A percentile compares a stretch with the other conserved stretches of the same genome.
These are phyloP conservation scores for Gyrodon lividus DNA, from an alignment of 768 basidiomycete species.

Conservation along the genomic window DNA sequence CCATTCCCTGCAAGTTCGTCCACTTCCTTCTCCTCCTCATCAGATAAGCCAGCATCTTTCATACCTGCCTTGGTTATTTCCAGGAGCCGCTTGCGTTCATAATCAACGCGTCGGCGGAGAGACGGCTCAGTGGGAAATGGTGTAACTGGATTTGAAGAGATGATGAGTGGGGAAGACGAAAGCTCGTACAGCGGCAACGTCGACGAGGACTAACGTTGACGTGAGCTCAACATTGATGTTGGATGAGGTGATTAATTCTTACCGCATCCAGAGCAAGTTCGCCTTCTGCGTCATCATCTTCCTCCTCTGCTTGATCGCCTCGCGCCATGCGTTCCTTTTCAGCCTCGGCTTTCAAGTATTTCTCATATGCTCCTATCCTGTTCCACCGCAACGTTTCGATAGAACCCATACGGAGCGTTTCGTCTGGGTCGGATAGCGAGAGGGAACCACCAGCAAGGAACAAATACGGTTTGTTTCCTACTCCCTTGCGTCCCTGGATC, in stretches of 20 bases:
- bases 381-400: slow-evolving; percentile 31
- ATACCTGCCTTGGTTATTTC: slow-evolving; percentile 29
- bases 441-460: slow-evolving; percentile 51
- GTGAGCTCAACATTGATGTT: background rate
- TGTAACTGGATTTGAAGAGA: slow-evolving; percentile 31
- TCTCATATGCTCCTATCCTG: slow-evolving; percentile 27
- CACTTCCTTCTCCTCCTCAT: slow-evolving; percentile 18
- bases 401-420: slow-evolving; percentile 21
- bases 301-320: slow-evolving; percentile 16
- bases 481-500: slow-evolving; percentile 55
- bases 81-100: slow-evolving; percentile 27
- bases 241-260: background rate
- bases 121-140: slow-evolving; percentile 29
- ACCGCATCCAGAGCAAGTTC: slow-evolving; percentile 31
- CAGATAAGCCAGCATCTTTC: slow-evolving; percentile 25
- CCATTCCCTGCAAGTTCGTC: slow-evolving; percentile 17
- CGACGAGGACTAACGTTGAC: slow-evolving; percentile 21
- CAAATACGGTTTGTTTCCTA: slow-evolving; percentile 59
- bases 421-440: slow-evolving; percentile 23
- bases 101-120: slow-evolving; percentile 30
- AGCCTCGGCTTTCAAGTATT: slow-evolving; percentile 25
- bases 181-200: slow-evolving; percentile 27
- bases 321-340: slow-evolving; percentile 25
- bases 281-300: slow-evolving; percentile 24
- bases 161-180: slow-evolving; percentile 23